Base-by-base conservation (phyloP, 768 basidiomycete species). In the Rhizopogon roseolus region DNA sequence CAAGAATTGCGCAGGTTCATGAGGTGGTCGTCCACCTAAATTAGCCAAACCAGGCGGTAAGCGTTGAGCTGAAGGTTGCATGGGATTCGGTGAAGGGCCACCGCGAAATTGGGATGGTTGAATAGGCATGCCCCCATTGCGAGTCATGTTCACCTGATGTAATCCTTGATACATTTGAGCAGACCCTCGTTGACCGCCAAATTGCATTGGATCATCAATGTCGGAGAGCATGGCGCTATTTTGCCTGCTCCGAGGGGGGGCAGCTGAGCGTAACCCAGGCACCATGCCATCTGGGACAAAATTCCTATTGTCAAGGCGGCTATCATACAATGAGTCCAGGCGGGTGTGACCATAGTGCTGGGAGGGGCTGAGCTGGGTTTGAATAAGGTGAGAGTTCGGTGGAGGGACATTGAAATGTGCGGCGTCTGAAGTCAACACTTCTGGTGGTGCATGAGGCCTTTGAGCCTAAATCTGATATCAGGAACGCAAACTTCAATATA, bases 261-360 rank as follows among this genome's bases (percentile, higher is more conserved):
- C 82, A 38, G 76, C 78, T 29, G 85, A 78, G 38, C 90, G 84
- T 32, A 93, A 76, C 8, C 90, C 91, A 25, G 91, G 90, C 14
- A 93, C 90, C 81, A 93, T 82, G 28, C 87, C 88, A 69, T 93
- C 88, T 9, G 90, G 88, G 25, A 89, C 80, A 60, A 93, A 93
- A 60, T 77, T 82, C 57, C 89, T 78, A 61, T 89, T 88, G 50
- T 92, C 87, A 39, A 83, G 65, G 25, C 84, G 83, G 60, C 82
- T 86, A 50, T 90, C 87, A 62, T 88, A 89, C 32, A 90, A 65
- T 3, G 86, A 67, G 40, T 90, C 88, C 39, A 86, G 71, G 22
- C 85, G 84, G 59, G 62, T 37, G 11, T 73, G 77, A 49, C 68
- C 72, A 14, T 67, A 58, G n/a, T 71, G 63, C 25, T 72, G 68